Conservation (phyloP, 129 eudicot genomes). For the Smallanthus sonchifolius region DNA sequence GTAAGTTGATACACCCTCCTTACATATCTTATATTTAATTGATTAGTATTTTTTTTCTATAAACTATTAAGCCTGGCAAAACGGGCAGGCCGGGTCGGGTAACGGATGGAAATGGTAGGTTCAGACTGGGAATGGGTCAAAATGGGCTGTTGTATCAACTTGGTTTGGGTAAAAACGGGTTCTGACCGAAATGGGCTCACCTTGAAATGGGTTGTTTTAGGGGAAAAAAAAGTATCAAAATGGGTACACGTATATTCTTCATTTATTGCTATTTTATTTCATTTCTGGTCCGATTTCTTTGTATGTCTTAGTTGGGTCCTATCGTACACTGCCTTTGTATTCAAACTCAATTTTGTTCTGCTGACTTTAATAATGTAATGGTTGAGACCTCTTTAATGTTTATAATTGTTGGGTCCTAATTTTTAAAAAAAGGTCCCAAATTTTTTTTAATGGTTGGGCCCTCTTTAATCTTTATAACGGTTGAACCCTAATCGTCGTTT, state of each 20-base stretch:
- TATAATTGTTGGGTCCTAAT: no score
- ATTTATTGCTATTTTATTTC: not conserved
- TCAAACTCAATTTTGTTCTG: not conserved
- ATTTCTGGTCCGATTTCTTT: not conserved
- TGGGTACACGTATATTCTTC: not conserved
- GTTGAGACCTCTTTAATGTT: no score
- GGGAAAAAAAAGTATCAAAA: not conserved
- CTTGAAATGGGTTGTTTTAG: not conserved
- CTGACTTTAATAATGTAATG: no score
- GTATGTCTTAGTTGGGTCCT: not conserved
- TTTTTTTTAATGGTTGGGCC: no score
- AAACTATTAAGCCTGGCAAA: not conserved
- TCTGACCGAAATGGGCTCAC: not conserved
- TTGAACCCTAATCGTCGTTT: no score
- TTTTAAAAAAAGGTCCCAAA: no score
- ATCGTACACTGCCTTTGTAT: not conserved
- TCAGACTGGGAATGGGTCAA: not conserved
- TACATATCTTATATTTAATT: not conserved
- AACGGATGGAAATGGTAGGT: not conserved
- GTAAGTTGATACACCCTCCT: conserved; percentile 28
- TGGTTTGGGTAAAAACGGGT: not conserved
- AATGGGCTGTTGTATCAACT: not conserved
- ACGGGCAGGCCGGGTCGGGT: not conserved
- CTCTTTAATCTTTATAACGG: no score
- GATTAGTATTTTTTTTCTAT: not conserved